Percentiles rank a stretch among this genome's conserved stretches.
phyloP scores from a whole-genome alignment of 2,329 filamentous ascomycete genomes.

The Talaromyces sp. region DNA sequence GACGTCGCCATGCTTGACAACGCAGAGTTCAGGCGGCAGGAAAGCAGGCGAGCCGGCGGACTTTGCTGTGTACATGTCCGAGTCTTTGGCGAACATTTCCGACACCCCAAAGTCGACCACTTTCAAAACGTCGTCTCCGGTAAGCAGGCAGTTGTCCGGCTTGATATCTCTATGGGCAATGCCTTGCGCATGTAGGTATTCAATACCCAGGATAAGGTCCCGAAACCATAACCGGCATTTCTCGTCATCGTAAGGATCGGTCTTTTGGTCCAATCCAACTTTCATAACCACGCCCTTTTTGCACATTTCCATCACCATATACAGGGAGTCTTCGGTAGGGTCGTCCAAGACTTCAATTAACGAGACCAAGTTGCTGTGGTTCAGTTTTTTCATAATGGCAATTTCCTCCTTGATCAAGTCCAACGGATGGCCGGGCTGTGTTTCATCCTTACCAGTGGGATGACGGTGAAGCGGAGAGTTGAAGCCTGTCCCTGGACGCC shows the following conservation, averaged over 20 bases:
- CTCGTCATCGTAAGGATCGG: constrained; percentile 76
- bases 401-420: constrained; percentile 93
- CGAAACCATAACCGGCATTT: constrained; percentile 87
- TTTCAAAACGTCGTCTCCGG: constrained; percentile 87
- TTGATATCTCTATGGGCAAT: constrained; percentile 97
- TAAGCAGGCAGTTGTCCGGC: constrained; percentile 89
- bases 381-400: constrained; percentile 97
- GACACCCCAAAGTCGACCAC: constrained; percentile 99
- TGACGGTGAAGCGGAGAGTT: constrained; percentile 60
- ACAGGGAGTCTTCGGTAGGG: constrained; percentile 88
- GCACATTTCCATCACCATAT: constrained; percentile 99
- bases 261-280: constrained; percentile 76
- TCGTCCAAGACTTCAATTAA: constrained; percentile 94
- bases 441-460: constrained; percentile 45
- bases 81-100: constrained; percentile 90
- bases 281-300: constrained; percentile 98
- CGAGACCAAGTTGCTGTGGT: constrained; percentile 89
- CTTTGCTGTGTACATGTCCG: constrained; percentile 84
- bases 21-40: constrained; percentile 85
- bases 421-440: constrained; percentile 63
- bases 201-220: constrained; percentile 88
- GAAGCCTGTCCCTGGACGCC: constrained; percentile 52
- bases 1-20: constrained; percentile 76
- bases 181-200: constrained; percentile 91
- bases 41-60: constrained; percentile 94